A percentile compares a stretch with the other conserved stretches of the same genome.
Evolutionary conservation across 1,284 basidiomycete genomes (phyloP).

Genomic region (Macrocybe sp.): DNA sequence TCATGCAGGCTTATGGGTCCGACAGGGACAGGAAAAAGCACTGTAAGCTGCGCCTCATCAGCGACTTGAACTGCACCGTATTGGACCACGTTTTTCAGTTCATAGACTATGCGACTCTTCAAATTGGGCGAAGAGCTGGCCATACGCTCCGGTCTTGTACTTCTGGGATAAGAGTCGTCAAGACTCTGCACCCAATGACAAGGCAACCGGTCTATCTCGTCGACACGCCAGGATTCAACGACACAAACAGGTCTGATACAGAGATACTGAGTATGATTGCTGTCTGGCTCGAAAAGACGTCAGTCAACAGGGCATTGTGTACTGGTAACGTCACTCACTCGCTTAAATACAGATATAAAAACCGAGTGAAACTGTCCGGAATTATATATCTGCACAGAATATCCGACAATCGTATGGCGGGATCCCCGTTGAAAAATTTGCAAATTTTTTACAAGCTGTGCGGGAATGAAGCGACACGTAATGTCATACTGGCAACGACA

Average conservation of each 20-base stretch:
- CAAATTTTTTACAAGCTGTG: conserved; percentile 5
- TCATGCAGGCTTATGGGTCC: conserved; percentile 6
- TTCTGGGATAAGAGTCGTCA: conserved; percentile 4
- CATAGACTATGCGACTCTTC: conserved; percentile 3
- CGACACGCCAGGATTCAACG: conserved; percentile 12
- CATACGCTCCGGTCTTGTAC: conserved; percentile 7
- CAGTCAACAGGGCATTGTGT: not conserved
- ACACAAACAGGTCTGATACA: conserved; percentile 6
- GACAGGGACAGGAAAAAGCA: conserved; percentile 8
- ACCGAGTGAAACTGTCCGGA: not conserved
- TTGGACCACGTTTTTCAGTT: not conserved
- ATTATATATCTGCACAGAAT: conserved; percentile 7
- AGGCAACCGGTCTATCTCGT: conserved; percentile 5
- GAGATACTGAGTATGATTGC: conserved; percentile 8
- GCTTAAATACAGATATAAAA: conserved; percentile 3
- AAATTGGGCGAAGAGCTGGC: conserved; percentile 1
- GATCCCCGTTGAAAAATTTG: conserved; percentile 2
- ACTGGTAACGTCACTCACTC: not conserved
- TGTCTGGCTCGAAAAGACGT: conserved; percentile 8
- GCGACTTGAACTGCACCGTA: not conserved
- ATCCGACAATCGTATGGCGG: conserved; percentile 4
- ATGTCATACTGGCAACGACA: conserved; percentile 14
- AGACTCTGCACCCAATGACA: not conserved
- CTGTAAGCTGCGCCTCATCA: not conserved
- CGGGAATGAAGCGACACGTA: conserved; percentile 1